These are phyloP conservation scores for Vigna nakashimae DNA, from an alignment of 306 rosid genomes.

Conservation along the genomic window DNA sequence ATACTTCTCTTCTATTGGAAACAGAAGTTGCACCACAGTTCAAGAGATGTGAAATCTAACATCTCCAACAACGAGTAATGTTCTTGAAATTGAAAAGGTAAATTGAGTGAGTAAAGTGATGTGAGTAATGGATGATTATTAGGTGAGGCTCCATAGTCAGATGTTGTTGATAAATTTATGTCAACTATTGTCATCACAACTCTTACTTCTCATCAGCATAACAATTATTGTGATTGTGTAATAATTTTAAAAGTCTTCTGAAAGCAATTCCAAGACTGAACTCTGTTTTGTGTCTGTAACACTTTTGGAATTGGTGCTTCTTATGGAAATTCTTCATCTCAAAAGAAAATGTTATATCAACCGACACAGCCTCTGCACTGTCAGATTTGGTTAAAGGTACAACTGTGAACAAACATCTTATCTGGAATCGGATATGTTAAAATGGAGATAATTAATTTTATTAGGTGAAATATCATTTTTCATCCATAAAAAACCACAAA, in stretches of 20 bases:
- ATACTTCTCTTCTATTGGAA: neutral
- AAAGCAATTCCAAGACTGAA: constrained; percentile 30
- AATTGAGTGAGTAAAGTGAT: neutral
- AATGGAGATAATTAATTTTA: constrained; percentile 14
- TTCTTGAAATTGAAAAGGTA: neutral
- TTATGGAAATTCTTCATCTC: neutral
- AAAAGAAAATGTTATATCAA: constrained; percentile 31
- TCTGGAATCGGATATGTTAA: neutral
- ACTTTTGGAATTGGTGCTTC: neutral
- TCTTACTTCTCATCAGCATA: constrained; percentile 5
- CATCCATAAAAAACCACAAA: neutral
- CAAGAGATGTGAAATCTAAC: constrained; percentile 22
- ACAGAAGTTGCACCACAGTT: constrained; percentile 19
- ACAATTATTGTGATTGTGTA: constrained; percentile 26
- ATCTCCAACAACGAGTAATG: constrained; percentile 15
- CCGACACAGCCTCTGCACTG: neutral
- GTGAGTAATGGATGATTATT: constrained; percentile 9
- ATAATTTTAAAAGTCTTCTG: constrained; percentile 1
- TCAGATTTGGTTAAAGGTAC: neutral
- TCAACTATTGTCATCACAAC: constrained; percentile 28
- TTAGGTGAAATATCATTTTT: constrained; percentile 33
- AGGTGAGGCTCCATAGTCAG: constrained; percentile 40
- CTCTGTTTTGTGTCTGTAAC: neutral
- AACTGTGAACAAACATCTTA: neutral
- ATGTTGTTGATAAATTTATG: constrained; percentile 37